Percentiles rank a stretch among this genome's conserved stretches.
Evolutionary conservation across 805 yeast species (phyloP).

Genomic region (Teunomyces stri): DNA sequence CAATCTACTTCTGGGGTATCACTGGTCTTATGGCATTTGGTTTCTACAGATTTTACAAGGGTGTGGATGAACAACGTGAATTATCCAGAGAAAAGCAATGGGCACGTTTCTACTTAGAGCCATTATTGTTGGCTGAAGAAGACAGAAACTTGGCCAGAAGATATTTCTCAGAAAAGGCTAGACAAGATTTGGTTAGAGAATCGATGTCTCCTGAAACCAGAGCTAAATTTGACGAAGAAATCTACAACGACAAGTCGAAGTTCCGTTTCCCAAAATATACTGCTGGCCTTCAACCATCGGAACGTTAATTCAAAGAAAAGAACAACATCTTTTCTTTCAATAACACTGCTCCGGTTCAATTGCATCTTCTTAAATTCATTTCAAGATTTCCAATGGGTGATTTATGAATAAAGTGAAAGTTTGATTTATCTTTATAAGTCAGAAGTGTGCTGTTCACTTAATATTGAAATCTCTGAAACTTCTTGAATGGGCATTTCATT

Average conservation of each 20-base stretch:
- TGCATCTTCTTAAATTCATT: constrained; percentile 2
- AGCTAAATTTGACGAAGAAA: constrained; percentile 42
- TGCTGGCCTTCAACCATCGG: constrained; percentile 38
- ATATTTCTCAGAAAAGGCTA: constrained; percentile 57
- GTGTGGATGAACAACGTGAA: constrained; percentile 75
- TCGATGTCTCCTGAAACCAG: constrained; percentile 37
- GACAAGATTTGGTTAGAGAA: constrained; percentile 57
- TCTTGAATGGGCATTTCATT: constrained; percentile 2
- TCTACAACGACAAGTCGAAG: constrained; percentile 45
- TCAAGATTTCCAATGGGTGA: constrained; percentile 2
- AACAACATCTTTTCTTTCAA: neutral
- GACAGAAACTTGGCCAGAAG: constrained; percentile 79
- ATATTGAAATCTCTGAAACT: neutral
- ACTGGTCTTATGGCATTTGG: constrained; percentile 68
- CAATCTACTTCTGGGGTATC: constrained; percentile 64
- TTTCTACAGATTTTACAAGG: constrained; percentile 61
- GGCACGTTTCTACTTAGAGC: constrained; percentile 71
- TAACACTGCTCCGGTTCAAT: neutral
- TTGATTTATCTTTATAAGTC: neutral
- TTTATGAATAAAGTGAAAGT: neutral
- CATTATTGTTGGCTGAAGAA: constrained; percentile 75
- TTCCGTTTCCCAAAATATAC: constrained; percentile 42
- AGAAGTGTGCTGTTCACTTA: neutral
- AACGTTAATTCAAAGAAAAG: constrained; percentile 13
- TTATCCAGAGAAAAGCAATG: constrained; percentile 71